Evolutionary conservation across 192 early-diverging fungal genomes (phyloP).

Genomic region (Coemansia sp.): DNA sequence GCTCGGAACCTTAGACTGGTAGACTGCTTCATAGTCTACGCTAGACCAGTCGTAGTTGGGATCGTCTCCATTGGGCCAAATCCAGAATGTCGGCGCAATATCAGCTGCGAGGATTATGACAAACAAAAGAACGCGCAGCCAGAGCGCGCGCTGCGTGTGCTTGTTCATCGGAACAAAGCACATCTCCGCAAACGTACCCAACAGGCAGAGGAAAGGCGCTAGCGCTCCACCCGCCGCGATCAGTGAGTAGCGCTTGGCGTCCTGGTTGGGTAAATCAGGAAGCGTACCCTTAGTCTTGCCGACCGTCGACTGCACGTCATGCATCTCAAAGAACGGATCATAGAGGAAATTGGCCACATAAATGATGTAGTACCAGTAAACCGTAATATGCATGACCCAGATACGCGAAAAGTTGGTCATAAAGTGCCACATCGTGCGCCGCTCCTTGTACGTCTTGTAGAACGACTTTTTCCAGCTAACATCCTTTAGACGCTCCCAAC

Average conservation of each 20-base stretch:
- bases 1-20: slow-evolving; percentile 35
- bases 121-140: slow-evolving; percentile 58
- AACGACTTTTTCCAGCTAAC: slow-evolving; percentile 73
- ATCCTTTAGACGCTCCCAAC: slow-evolving; percentile 62
- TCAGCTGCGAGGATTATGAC: slow-evolving; percentile 63
- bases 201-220: slow-evolving; percentile 65
- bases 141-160: slow-evolving; percentile 59
- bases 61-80: slow-evolving; percentile 51
- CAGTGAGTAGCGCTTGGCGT: slow-evolving; percentile 61
- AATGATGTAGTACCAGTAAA: slow-evolving; percentile 79
- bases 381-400: slow-evolving; percentile 79
- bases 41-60: slow-evolving; percentile 47
- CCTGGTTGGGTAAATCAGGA: slow-evolving; percentile 39
- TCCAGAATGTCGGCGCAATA: slow-evolving; percentile 63
- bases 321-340: slow-evolving; percentile 55
- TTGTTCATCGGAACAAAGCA: slow-evolving; percentile 66
- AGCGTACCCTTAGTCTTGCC: slow-evolving; percentile 44
- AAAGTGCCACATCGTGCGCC: slow-evolving; percentile 78
- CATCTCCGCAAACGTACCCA: slow-evolving; percentile 68
- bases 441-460: slow-evolving; percentile 80
- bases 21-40: slow-evolving; percentile 27
- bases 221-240: slow-evolving; percentile 69
- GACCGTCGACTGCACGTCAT: slow-evolving; percentile 44
- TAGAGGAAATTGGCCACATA: slow-evolving; percentile 69
- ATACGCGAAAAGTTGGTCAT: slow-evolving; percentile 81